Evolutionary conservation across 2,329 filamentous ascomycete genomes (phyloP), one percentile per base, ranked within the genome.

Genomic region (Teratosphaeria viscida): DNA sequence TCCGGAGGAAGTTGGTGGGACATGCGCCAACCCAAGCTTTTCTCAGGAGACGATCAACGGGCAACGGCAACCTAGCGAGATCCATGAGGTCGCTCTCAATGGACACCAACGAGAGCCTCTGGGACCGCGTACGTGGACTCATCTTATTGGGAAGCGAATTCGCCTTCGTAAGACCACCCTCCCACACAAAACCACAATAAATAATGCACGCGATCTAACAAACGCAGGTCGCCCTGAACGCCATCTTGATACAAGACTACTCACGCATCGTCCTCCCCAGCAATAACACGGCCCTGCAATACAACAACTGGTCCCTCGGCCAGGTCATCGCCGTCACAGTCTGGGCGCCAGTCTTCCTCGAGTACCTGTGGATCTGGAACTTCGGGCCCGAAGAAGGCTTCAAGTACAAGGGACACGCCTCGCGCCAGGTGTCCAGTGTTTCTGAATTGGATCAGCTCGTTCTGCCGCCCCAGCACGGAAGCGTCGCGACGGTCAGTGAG

Each of bases 271-370:
- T 64, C 10, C 53, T 57, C 10, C 57, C 56, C 16, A 59, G 54
- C 55, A 49, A 59, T 14, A 61, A 58, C 34, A n/a, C 47, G 27
- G 53, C 57, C 2, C 58, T 63, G 32, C 29, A 63, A 52, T 32
- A 57, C 14, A 57, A 58, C 16, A 23, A 39, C 7, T 64, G 63
- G 63, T 55, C 59, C 2, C 54, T 64, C 7, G 63, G 63, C 5
- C 63, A 64, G 32, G 60, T 64, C 35, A 63, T 64, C 52, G 14
- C 47, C 7, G 57, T 60, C n/a, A 58, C 60, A 14, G 57, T 61
- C 52, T 63, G 57, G 59, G 52, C 57, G 1, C 60, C 60, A 8
- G 60, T 61, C 11, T 43, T 61, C 19, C 53, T 61, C n/a, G 56
- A 61, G 35, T 61, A 61, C 49, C 10, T 59, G 12, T 61, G 57